Conservation (phyloP, 73 alveolate species). For the Paramecium pentaurelia region DNA sequence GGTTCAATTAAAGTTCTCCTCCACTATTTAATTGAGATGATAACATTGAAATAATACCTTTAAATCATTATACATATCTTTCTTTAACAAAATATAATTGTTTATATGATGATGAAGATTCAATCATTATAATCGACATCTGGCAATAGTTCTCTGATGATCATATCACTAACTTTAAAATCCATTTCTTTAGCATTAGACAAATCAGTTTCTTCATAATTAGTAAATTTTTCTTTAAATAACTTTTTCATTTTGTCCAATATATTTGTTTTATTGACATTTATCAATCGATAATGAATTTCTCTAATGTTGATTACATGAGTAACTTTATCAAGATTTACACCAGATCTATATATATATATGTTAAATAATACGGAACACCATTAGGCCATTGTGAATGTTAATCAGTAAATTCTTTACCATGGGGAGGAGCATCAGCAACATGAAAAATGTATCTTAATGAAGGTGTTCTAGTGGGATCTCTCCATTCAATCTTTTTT, state of each 20-base stretch:
- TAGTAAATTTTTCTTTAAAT: conserved; percentile 50
- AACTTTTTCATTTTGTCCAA: conserved; percentile 30
- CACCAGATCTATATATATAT: conserved; percentile 28
- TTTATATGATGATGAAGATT: not conserved
- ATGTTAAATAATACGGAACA: not conserved
- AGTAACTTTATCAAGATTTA: conserved; percentile 45
- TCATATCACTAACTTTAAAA: conserved; percentile 55
- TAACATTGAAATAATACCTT: not conserved
- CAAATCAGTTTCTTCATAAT: conserved; percentile 46
- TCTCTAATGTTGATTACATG: not conserved
- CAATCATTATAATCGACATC: conserved; percentile 43
- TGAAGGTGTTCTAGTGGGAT: conserved; percentile 63
- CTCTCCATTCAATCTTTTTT: conserved; percentile 85
- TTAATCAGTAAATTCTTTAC: conserved; percentile 50
- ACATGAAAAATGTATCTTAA: conserved; percentile 84
- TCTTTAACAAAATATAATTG: not conserved
- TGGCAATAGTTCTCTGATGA: conserved; percentile 57
- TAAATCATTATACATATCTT: not conserved
- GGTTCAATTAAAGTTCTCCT: not conserved
- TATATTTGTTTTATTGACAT: not conserved
- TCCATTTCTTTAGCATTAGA: conserved; percentile 54
- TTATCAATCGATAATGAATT: not conserved
- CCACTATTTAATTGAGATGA: not conserved
- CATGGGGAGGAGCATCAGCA: conserved; percentile 94
- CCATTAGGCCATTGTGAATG: conserved; percentile 23